These are phyloP conservation scores for Pyrrhoderma lamaoense DNA, from an alignment of 1,284 basidiomycete species.

Conservation along the genomic window DNA sequence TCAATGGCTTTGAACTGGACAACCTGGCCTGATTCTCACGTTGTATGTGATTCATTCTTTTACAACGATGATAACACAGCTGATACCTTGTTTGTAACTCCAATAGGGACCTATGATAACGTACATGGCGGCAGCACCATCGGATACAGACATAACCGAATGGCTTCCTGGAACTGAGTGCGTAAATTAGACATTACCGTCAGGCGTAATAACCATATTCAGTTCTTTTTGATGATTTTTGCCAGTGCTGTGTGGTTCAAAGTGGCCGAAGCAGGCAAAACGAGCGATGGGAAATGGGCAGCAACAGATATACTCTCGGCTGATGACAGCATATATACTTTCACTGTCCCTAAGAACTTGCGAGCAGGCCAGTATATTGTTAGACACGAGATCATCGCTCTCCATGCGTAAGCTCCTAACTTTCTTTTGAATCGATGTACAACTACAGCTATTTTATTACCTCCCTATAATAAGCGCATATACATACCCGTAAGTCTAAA, in stretches of 20 bases:
- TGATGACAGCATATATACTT: slow-evolving; percentile 35
- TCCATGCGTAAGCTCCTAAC: slow-evolving; percentile 7
- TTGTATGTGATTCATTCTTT: slow-evolving; percentile 20
- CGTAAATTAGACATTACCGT: slow-evolving; percentile 18
- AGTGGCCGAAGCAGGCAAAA: slow-evolving; percentile 38
- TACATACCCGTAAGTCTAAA: not conserved
- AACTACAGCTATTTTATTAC: not conserved
- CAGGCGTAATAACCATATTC: not conserved
- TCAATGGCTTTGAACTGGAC: slow-evolving; percentile 41
- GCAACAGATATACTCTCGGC: slow-evolving; percentile 35
- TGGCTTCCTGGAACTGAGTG: slow-evolving; percentile 38
- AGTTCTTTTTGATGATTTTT: not conserved
- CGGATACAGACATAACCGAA: slow-evolving; percentile 33
- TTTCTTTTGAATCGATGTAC: not conserved
- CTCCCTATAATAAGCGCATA: not conserved
- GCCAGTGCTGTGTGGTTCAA: slow-evolving; percentile 42
- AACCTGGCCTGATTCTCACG: slow-evolving; percentile 40
- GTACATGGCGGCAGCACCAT: slow-evolving; percentile 40
- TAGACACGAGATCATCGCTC: slow-evolving; percentile 36
- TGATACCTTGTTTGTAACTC: not conserved
- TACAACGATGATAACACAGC: not conserved
- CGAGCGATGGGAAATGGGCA: slow-evolving; percentile 37
- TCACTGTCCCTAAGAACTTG: slow-evolving; percentile 39
- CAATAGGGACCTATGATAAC: slow-evolving; percentile 38
- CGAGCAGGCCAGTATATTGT: slow-evolving; percentile 43